Evolutionary conservation across 441 rosid species (phyloP), one percentile per base, ranked within the genome.

Genomic region (Hypseocharis bilobata): DNA sequence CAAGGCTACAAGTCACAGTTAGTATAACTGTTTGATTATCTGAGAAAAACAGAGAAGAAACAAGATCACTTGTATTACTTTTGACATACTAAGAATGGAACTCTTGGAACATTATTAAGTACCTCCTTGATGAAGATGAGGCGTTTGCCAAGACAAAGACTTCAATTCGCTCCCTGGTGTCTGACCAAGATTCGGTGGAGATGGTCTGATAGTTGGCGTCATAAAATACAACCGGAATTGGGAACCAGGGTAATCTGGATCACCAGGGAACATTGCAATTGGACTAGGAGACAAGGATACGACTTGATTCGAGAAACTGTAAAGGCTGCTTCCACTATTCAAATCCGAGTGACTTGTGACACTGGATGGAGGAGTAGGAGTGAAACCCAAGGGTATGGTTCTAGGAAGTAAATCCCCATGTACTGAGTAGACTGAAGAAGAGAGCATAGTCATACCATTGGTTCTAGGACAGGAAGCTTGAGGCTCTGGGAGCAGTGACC

Each of bases 121-220:
- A 11, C 67, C 45, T 55, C 29, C n/a, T 11, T 69, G 72, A 17
- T 16, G 4, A 34, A 26, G 36, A 59, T n/a, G n/a, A 51, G 56
- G 19, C 42, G 22, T 14, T 2, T 58, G 28, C 60, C 70, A 71
- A 8, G 13, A 29, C 30, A 49, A 59, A 19, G 64, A 64, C 22
- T 38, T 34, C 26, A 47, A 52, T 23, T 14, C 52, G 64, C 69
- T 51, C 62, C 42, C 69, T 10, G 74, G 66, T 45, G 74, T 64
- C 29, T 58, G 69, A 10, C 38, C 28, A 47, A 60, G 47, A 58
- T 58, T 19, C 23, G 64, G 25, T 16, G 47, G 59, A 60, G 64
- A 44, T 47, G 42, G 65, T 11, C 42, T 23, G 61, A 19, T 26
- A 7, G 16, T 29, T 4, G 66, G 66, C 23, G 49, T 56, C 26